Evolutionary conservation across 495 filamentous ascomycete genomes (phyloP), one percentile per base, ranked within the genome.

Genomic region (Lophium mytilinum): DNA sequence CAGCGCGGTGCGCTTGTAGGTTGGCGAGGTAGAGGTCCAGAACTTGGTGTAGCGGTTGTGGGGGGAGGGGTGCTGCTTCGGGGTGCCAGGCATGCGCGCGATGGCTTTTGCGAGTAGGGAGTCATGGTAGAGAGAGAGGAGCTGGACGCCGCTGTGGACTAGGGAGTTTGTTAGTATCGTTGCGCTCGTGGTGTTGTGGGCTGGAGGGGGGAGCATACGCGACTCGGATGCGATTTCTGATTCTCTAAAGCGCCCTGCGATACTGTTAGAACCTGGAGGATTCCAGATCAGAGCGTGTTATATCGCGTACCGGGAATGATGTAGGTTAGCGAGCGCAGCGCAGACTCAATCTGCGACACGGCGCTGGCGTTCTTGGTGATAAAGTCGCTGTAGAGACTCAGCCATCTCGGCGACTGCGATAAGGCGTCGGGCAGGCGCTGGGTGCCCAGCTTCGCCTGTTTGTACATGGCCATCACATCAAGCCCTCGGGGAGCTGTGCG

Each of bases 51-150:
- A 97, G 40, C 93, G 84, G 56, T 83, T 82, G 73, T 95, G 92
- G 7, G 87, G 87, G 15, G 82, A 82, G 7, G 86, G 85, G 43
- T 79, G 73, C 47, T 71, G 74, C 37, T 71, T 58, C 43, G 49
- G 52, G 63, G 58, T 73, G 68, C 64, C 68, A 70, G 69, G 74
- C 61, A 66, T 68, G 63, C 62, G 67, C 37, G 75, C 73, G 53
- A 81, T 62, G 21, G 86, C 83, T 62, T 82, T 78, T 50, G 83
- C 80, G 21, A 98, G 88, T 40, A 98, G 82, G 37, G 85, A 82
- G 71, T 97, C 91, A 77, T 97, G 91, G 72, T 96, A 96, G 56
- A 96, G 79, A 10, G 92, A 91, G 55, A 98, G 80, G 11, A 98
- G 78, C 65, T 95, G 89, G 35, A 96, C 85, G 55, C 83, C 81